phyloP scores from a whole-genome alignment of 305 asterid genomes.

The Ruellia speciosa region DNA sequence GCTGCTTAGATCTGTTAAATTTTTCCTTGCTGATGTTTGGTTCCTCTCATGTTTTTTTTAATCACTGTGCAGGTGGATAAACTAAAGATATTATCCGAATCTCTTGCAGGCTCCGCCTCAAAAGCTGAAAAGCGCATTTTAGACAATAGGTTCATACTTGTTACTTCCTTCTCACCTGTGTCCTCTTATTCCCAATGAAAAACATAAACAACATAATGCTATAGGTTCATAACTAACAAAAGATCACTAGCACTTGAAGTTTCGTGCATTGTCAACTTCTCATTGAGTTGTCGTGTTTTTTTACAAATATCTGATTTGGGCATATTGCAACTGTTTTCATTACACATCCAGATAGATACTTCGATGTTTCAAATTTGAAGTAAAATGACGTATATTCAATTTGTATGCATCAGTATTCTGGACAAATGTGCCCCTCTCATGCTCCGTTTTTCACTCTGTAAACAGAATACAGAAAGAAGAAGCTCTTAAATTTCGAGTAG shows the following conservation, averaged over 20 bases:
- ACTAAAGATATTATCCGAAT: constrained; percentile 73
- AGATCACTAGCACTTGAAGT: not conserved
- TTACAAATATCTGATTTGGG: not conserved
- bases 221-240: not conserved
- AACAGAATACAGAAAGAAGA: constrained; percentile 69
- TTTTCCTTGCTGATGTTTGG: constrained; percentile 15
- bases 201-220: no score
- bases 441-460: constrained; percentile 22
- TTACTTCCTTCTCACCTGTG: not conserved
- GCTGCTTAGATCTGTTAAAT: constrained; percentile 1
- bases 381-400: not conserved
- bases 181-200: no score
- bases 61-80: constrained; percentile 64
- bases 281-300: not conserved
- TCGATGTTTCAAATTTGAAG: constrained; percentile 14
- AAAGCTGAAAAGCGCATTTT: constrained; percentile 72
- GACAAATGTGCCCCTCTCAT: constrained; percentile 15
- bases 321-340: not conserved
- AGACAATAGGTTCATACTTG: constrained; percentile 50
- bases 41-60: constrained; percentile 12
- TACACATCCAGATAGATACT: constrained; percentile 12
- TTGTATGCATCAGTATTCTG: constrained; percentile 5
- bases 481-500: constrained; percentile 59
- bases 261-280: not conserved
- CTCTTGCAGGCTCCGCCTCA: constrained; percentile 71